Conservation (phyloP, 202 grass and related monocot genomes). For the Setaria italica region DNA sequence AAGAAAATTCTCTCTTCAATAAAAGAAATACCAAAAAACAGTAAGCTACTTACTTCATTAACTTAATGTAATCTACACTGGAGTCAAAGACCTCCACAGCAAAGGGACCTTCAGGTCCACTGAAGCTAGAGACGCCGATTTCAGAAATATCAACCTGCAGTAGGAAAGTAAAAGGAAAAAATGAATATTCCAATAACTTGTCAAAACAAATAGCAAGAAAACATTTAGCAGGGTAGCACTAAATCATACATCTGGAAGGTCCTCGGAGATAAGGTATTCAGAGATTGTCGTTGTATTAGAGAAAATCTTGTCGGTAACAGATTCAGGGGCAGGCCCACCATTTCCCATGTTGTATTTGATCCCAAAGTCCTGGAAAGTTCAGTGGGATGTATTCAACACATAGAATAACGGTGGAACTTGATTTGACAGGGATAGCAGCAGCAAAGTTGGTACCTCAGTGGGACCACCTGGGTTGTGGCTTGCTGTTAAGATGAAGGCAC, state of each 20-base stretch:
- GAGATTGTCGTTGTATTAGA: slow-evolving; percentile 76
- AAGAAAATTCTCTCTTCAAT: slow-evolving; percentile 16
- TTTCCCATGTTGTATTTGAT: slow-evolving; percentile 99
- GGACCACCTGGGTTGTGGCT: slow-evolving; percentile 97
- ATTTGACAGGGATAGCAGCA: slow-evolving; percentile 34
- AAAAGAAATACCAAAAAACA: slow-evolving; percentile 25
- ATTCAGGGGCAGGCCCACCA: slow-evolving; percentile 98
- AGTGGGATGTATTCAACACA: slow-evolving; percentile 37
- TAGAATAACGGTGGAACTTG: neutral
- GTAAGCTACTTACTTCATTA: slow-evolving; percentile 91
- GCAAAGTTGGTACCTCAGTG: slow-evolving; percentile 66
- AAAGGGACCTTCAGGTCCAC: slow-evolving; percentile 86
- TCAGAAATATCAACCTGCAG: slow-evolving; percentile 91
- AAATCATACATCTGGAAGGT: slow-evolving; percentile 86
- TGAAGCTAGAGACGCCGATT: slow-evolving; percentile 74
- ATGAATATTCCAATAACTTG: neutral
- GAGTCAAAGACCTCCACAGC: slow-evolving; percentile 97
- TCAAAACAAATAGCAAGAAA: slow-evolving; percentile 30
- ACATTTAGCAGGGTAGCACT: slow-evolving; percentile 10
- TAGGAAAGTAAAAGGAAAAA: slow-evolving; percentile 29
- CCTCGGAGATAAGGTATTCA: slow-evolving; percentile 72
- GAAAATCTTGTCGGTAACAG: slow-evolving; percentile 90
- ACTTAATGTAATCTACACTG: slow-evolving; percentile 84
- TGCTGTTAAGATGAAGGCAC: slow-evolving; percentile 91
- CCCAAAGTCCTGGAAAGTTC: slow-evolving; percentile 83